Percentiles rank a stretch among this genome's conserved stretches.
These are phyloP conservation scores for Scolecobasidium constrictum DNA, from an alignment of 2,329 filamentous ascomycete genomes.

Conservation along the genomic window DNA sequence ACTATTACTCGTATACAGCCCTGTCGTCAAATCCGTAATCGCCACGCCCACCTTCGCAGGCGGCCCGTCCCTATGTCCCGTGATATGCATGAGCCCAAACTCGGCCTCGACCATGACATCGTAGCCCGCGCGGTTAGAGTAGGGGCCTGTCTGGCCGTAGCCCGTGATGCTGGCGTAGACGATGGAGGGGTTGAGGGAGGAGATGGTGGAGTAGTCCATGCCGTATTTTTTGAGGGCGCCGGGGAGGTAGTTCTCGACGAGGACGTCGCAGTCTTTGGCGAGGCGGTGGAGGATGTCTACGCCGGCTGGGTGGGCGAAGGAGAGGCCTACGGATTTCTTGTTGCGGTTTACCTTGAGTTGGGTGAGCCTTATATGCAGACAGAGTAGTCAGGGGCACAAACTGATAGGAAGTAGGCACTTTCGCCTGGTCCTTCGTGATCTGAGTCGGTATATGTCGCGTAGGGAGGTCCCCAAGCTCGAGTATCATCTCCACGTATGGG, in stretches of 20 bases:
- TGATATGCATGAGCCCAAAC: constrained; percentile 98
- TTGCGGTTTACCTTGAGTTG: constrained; percentile 73
- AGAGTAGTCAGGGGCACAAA: constrained; percentile 33
- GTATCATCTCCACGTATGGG: constrained; percentile 87
- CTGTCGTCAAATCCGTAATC: constrained; percentile 91
- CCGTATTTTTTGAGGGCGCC: constrained; percentile 80
- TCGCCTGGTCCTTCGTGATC: constrained; percentile 64
- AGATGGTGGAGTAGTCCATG: constrained; percentile 77
- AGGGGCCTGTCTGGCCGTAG: constrained; percentile 91
- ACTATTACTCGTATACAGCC: constrained; percentile 86
- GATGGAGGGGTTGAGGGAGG: constrained; percentile 69
- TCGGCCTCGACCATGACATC: constrained; percentile 99
- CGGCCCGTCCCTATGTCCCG: constrained; percentile 73
- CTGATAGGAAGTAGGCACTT: constrained; percentile 86
- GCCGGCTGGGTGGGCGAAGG: constrained; percentile 76
- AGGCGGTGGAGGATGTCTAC: constrained; percentile 81
- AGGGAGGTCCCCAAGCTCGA: constrained; percentile 91
- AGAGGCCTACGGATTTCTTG: constrained; percentile 87
- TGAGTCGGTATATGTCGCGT: constrained; percentile 59
- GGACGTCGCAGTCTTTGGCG: constrained; percentile 73
- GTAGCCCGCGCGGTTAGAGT: constrained; percentile 79
- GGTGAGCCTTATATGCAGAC: constrained; percentile 10
- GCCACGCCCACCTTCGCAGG: constrained; percentile 97
- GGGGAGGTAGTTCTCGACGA: constrained; percentile 95
- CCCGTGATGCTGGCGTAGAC: constrained; percentile 96